These are phyloP conservation scores for Schizosaccharomyces lindneri DNA, from an alignment of 805 yeast species.

Conservation along the genomic window DNA sequence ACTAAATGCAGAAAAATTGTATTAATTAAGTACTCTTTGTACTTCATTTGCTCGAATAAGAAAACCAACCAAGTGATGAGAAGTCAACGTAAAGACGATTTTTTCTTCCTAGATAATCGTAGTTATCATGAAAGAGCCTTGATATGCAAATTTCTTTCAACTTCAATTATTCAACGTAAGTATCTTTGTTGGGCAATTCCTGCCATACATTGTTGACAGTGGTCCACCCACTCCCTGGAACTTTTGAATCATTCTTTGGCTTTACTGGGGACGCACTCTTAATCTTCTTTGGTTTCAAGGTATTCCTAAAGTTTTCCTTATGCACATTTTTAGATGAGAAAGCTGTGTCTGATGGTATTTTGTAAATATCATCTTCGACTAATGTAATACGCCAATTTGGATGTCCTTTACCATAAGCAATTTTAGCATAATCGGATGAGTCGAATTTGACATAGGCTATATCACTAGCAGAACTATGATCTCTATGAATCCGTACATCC, in stretches of 20 bases:
- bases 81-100: too few relatives aligned
- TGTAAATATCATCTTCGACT: constrained; percentile 1
- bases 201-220: background rate
- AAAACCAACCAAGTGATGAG: too few relatives aligned
- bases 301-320: background rate
- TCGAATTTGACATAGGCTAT: background rate
- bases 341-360: background rate
- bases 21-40: too few relatives aligned
- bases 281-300: background rate
- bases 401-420: background rate
- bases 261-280: background rate
- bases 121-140: too few relatives aligned
- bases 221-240: background rate
- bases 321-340: background rate
- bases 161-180: background rate
- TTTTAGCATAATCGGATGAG: background rate
- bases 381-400: background rate
- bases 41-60: too few relatives aligned
- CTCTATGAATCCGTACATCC: background rate
- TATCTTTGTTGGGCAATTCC: background rate
- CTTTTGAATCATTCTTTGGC: background rate
- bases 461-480: background rate
- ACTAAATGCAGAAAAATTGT: too few relatives aligned
- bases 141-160: background rate
- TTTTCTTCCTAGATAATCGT: too few relatives aligned